Base-by-base conservation (phyloP, 257 asterid species). In the Euphrasia confusa region DNA sequence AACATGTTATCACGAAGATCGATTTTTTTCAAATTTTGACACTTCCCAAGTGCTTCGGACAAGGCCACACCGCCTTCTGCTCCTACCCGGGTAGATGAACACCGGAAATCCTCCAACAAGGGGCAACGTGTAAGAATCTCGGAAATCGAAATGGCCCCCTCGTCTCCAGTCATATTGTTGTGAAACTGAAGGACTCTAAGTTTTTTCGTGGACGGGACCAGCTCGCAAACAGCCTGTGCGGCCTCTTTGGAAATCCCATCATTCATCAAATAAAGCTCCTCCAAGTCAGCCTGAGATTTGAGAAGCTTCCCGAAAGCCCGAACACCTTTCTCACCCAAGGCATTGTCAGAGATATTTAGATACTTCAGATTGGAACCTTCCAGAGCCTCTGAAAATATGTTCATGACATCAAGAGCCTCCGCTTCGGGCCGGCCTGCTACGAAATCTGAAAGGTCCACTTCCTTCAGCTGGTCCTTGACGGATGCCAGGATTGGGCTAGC, bases 1-100 rank as follows among this genome's bases (percentile, higher is more conserved):
- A 89, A 93, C 89, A 93, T 89, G 77, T 93, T 93, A 80, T 93
- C 99, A 27, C 94, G 88, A 68, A 93, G 81, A 89, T 93, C 99
- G 8, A 93, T 82, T 80, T 89, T 93, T 82, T 74, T 83, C 73
- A 93, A 77, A 74, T 79, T 77, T 61, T 58, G 75, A 75, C 91
- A 87, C 33, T 60, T 74, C 27, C 72, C 79, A 68, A 93, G 91
- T 68, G 95, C 95, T 78, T 89, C 82, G 44, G 87, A 75, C 82
- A 93, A 80, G 54, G 89, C 94, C 72, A 79, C 69, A 37, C 99
- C 97, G 27, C 97, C 99, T 54, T 82, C 84, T 28, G 94, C 75
- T 61, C 80, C 90, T 45, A 93, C 97, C 66, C 99, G 77, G 8
- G 99, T 93, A 57, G 97, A 89, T 8, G 97, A 93, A 82, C 99